phyloP scores from a whole-genome alignment of 495 filamentous ascomycete genomes.

The Geopyxis carbonaria region DNA sequence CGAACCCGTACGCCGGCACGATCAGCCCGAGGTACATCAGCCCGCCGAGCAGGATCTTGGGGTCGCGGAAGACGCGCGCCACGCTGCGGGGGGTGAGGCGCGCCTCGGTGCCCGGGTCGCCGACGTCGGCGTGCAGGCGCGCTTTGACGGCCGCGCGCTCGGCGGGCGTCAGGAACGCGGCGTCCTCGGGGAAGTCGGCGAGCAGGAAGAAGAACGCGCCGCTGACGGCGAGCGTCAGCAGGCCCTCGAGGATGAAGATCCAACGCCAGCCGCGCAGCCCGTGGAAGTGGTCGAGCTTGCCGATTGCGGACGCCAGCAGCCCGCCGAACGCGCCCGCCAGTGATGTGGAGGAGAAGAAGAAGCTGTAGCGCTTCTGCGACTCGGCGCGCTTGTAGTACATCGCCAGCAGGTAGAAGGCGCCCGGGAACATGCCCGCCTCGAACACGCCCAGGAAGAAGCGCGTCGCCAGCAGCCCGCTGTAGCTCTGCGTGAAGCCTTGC shows the following conservation, averaged over 20 bases:
- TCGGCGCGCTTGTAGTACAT: slow-evolving; percentile 84
- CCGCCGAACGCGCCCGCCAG: slow-evolving; percentile 79
- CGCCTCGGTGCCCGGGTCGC: slow-evolving; percentile 44
- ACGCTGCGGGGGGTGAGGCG: not conserved
- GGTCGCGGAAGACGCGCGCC: slow-evolving; percentile 41
- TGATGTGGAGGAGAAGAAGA: slow-evolving; percentile 75
- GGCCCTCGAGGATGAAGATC: slow-evolving; percentile 40
- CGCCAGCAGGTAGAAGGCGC: too few species aligned
- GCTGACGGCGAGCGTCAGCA: slow-evolving; percentile 30
- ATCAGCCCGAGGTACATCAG: slow-evolving; percentile 85
- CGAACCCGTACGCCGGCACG: slow-evolving; percentile 60
- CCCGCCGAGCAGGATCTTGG: slow-evolving; percentile 45
- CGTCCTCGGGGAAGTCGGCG: slow-evolving; percentile 56
- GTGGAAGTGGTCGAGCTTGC: slow-evolving; percentile 51
- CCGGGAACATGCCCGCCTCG: slow-evolving; percentile 70
- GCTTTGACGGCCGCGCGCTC: slow-evolving; percentile 59
- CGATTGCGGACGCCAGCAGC: slow-evolving; percentile 64
- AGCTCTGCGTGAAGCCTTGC: slow-evolving; percentile 67
- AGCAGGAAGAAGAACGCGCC: slow-evolving; percentile 56
- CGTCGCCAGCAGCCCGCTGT: slow-evolving; percentile 59
- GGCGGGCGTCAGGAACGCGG: slow-evolving; percentile 51
- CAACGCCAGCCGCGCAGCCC: slow-evolving; percentile 76
- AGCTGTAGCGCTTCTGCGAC: slow-evolving; percentile 70
- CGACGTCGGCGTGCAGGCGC: slow-evolving; percentile 62
- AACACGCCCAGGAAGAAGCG: slow-evolving; percentile 79